phyloP scores from a whole-genome alignment of 495 filamentous ascomycete species.

The Penicillium diatomitis region DNA sequence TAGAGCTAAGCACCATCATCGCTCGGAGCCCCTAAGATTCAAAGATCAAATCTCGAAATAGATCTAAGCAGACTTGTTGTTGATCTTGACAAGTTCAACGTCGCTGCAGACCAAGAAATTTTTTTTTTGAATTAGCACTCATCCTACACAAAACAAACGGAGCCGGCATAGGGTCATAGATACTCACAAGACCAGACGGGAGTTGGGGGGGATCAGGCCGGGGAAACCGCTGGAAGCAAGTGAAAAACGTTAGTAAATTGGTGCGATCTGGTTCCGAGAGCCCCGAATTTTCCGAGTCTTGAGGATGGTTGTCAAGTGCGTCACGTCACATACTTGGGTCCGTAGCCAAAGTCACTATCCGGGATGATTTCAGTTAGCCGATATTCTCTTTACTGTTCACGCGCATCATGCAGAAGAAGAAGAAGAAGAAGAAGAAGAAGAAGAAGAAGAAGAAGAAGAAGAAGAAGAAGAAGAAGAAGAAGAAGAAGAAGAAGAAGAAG shows the following conservation, averaged over 20 bases:
- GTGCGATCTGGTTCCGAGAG: no score
- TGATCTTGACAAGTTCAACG: slow-evolving; percentile 37
- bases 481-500: no score
- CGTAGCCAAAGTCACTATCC: slow-evolving; percentile 69
- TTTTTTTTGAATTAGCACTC: background rate
- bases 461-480: no score
- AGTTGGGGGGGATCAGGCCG: slow-evolving; percentile 46
- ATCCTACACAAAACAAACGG: no score
- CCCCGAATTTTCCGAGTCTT: no score
- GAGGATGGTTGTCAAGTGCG: no score
- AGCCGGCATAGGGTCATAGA: no score
- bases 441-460: no score
- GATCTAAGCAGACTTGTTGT: slow-evolving; percentile 18
- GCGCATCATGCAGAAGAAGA: slow-evolving; percentile 3
- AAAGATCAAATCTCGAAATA: background rate
- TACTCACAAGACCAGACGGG: slow-evolving; percentile 45
- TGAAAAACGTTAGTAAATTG: background rate
- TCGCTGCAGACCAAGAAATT: slow-evolving; percentile 23
- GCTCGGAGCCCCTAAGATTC: background rate
- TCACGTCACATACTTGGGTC: slow-evolving; percentile 46
- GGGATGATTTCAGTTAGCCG: slow-evolving; percentile 8
- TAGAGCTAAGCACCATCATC: no score
- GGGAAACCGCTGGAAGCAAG: slow-evolving; percentile 45
- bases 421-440: no score
- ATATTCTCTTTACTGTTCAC: no score